Evolutionary conservation across 208 protist genomes (phyloP), one percentile per base, ranked within the genome.

Genomic region (Acanthamoeba culbertsoni): DNA sequence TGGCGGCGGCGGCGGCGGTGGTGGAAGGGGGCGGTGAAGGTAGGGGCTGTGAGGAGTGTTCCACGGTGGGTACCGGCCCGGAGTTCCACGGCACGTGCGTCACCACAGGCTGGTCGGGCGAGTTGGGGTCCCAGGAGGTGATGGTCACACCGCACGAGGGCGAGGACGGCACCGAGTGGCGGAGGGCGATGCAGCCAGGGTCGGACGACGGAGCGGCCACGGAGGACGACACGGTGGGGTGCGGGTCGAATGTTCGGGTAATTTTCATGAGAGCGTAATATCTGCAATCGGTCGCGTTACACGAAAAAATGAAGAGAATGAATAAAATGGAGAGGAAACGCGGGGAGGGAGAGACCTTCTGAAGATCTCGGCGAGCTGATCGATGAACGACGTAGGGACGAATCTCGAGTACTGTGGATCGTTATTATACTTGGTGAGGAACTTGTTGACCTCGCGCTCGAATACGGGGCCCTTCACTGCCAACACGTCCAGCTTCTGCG

Each of bases 221-320:
- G n/a, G n/a, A 7, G 14, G 55, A 14, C 4, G 55, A 26, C 55
- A 33, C 31, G 6, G 55, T 10, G 7, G 63, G 37, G 5, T 10
- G 43, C 1, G 71, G 6, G 42, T 53, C 53, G 71, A 82, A 82
- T 14, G n/a, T 14, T 43, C 16, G 7, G 4, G 71, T 37, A 53
- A 82, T 82, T 26, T 82, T 46, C 71, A 82, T 82, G 23, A 82
- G 23, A 4, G 23, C 35, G 71, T 82, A 82, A 33, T 82, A 82
- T 28, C 71, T 82, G 43, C 43, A 79, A 10, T n/a, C n/a, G n/a
- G n/a, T n/a, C n/a, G n/a, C n/a, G n/a, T n/a, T n/a, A n/a, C n/a
- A n/a, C n/a, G n/a, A n/a, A n/a, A n/a, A n/a, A n/a, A 5, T n/a
- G 37, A 3, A 79, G 31, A 2, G 68, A 63, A n/a, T 75, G 28